Conservation (phyloP, 345 rosid species). For the Trapa incisa region DNA sequence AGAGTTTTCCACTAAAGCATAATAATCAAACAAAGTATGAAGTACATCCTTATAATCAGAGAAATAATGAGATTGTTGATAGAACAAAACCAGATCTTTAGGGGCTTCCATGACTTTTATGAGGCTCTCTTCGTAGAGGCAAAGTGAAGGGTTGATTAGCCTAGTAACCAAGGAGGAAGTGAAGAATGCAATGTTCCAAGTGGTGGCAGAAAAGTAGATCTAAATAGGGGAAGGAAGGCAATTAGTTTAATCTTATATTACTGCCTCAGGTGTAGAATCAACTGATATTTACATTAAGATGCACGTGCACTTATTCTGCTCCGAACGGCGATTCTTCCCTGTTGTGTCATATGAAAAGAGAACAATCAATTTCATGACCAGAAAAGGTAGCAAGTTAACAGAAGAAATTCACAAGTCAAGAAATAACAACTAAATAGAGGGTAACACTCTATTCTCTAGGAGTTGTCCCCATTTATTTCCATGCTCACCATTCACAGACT, state of each 20-base stretch:
- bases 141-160: no score
- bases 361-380: not conserved
- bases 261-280: not conserved
- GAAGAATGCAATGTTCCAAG: no score
- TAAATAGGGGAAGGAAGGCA: not conserved
- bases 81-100: no score
- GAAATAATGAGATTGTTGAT: no score
- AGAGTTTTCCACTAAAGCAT: no score
- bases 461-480: not conserved
- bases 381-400: not conserved
- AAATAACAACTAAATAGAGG: not conserved
- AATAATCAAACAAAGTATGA: no score
- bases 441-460: not conserved
- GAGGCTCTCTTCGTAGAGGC: no score
- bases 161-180: no score
- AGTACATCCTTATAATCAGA: no score
- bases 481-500: not conserved
- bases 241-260: not conserved
- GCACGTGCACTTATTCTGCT: conserved; percentile 78
- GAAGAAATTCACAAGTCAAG: not conserved
- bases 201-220: no score
- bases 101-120: no score
- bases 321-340: conserved; percentile 62
- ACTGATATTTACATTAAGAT: conserved; percentile 47
- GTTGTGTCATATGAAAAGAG: conserved; percentile 4